Percentiles rank a stretch among this genome's conserved stretches.
These are phyloP conservation scores for Juglanconis juglandina DNA, from an alignment of 2,329 filamentous ascomycete species.

Conservation along the genomic window DNA sequence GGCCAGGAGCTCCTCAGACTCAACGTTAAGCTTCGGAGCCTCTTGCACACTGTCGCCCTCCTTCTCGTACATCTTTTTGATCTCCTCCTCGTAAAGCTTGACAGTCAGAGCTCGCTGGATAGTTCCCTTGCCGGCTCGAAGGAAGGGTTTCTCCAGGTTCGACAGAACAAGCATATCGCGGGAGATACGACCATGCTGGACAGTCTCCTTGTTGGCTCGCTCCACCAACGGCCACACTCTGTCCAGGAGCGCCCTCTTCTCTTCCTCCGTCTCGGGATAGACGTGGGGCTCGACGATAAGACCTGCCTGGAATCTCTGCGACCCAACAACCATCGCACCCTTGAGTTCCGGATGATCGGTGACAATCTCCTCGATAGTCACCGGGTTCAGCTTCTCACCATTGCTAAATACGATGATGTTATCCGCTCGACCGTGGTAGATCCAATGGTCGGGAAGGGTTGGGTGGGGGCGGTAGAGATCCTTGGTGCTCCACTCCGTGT, in stretches of 20 bases:
- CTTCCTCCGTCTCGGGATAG: not conserved
- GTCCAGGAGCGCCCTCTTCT: slow-evolving; percentile 1
- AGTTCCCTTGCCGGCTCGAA: slow-evolving; percentile 43
- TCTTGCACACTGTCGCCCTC: slow-evolving; percentile 18
- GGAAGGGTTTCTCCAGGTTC: slow-evolving; percentile 39
- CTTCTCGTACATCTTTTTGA: slow-evolving; percentile 38
- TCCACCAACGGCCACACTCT: slow-evolving; percentile 11
- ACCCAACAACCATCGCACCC: slow-evolving; percentile 2
- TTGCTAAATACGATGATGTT: slow-evolving; percentile 31
- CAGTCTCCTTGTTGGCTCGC: slow-evolving; percentile 18
- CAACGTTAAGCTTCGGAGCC: slow-evolving; percentile 20
- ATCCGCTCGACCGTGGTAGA: slow-evolving; percentile 26
- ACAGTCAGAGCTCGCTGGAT: slow-evolving; percentile 39
- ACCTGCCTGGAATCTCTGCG: slow-evolving; percentile 10
- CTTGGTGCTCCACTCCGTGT: slow-evolving; percentile 29
- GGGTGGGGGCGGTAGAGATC: slow-evolving; percentile 32
- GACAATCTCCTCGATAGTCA: slow-evolving; percentile 23
- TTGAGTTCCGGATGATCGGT: not conserved
- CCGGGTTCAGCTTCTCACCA: slow-evolving; percentile 31
- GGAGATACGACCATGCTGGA: slow-evolving; percentile 44
- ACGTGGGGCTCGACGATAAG: not conserved
- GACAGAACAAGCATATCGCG: slow-evolving; percentile 38
- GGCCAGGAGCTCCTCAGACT: slow-evolving; percentile 22
- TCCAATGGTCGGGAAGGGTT: slow-evolving; percentile 21
- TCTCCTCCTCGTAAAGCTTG: slow-evolving; percentile 40